Conservation (phyloP, 2,329 filamentous ascomycete species). For the Meredithiella fracta region DNA sequence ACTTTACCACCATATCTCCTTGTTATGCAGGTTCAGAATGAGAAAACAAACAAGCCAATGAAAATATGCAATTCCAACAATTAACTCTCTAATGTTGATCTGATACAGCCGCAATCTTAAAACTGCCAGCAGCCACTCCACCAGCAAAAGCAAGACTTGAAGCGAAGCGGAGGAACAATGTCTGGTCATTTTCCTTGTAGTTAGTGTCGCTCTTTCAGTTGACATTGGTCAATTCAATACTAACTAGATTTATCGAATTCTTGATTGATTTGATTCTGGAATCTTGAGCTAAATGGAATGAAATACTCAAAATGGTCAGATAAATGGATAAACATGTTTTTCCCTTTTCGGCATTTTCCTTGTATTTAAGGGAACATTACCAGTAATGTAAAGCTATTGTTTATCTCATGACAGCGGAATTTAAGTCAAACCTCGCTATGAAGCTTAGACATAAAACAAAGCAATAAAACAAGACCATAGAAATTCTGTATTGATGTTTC, state of each 20-base stretch:
- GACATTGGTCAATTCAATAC: not conserved
- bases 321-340: not conserved
- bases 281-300: not conserved
- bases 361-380: not conserved
- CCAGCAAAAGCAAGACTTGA: not conserved
- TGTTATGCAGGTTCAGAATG: no score
- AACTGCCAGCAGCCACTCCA: not conserved
- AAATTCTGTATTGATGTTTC: not conserved
- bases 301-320: not conserved
- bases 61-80: not conserved
- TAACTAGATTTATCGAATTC: not conserved
- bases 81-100: not conserved
- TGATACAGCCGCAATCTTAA: not conserved
- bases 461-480: no score
- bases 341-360: not conserved
- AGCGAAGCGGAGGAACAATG: not conserved
- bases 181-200: not conserved
- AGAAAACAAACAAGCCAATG: not conserved
- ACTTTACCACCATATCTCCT: no score
- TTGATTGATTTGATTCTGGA: no score
- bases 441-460: no score
- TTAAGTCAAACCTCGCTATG: no score
- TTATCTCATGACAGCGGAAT: not conserved
- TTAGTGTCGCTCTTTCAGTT: not conserved
- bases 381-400: not conserved